phyloP scores from a whole-genome alignment of 257 asterid species.

The Capsicum chinense region DNA sequence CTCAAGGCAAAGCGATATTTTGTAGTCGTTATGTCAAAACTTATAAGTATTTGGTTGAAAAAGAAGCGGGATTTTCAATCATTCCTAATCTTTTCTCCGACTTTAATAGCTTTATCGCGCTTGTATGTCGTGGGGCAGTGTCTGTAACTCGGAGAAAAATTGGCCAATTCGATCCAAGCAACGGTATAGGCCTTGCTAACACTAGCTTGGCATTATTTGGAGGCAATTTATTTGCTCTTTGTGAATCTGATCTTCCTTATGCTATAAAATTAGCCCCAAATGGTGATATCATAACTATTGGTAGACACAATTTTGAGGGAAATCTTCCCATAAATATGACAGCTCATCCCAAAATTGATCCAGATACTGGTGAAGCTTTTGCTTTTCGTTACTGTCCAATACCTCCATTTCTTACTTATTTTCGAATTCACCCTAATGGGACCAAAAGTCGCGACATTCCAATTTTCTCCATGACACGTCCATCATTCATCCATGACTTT shows the following conservation, averaged over 20 bases:
- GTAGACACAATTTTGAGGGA: conserved; percentile 62
- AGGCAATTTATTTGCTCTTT: conserved; percentile 62
- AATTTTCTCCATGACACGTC: conserved; percentile 68
- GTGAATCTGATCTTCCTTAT: conserved; percentile 78
- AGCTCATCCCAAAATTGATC: conserved; percentile 74
- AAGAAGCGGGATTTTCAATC: conserved; percentile 48
- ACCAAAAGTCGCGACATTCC: conserved; percentile 62
- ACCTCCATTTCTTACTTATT: conserved; percentile 63
- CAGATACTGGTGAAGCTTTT: conserved; percentile 62
- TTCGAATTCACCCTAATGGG: conserved; percentile 55
- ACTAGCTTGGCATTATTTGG: conserved; percentile 63
- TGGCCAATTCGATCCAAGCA: conserved; percentile 52
- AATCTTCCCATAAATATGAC: conserved; percentile 60
- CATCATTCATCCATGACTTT: conserved; percentile 68
- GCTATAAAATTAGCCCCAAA: conserved; percentile 39
- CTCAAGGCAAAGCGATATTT: conserved; percentile 53
- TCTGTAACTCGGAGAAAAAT: conserved; percentile 49
- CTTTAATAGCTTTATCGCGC: conserved; percentile 57
- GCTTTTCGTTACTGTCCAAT: conserved; percentile 68
- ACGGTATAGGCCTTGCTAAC: conserved; percentile 73
- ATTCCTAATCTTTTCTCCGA: conserved; percentile 65
- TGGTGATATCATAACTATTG: conserved; percentile 65
- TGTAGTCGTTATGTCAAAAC: conserved; percentile 78
- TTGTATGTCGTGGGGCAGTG: conserved; percentile 57
- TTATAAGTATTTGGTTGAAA: conserved; percentile 57